A percentile compares a stretch with the other conserved stretches of the same genome.
Evolutionary conservation across 2,329 filamentous ascomycete species (phyloP).

Genomic region (Madurella fahalii): DNA sequence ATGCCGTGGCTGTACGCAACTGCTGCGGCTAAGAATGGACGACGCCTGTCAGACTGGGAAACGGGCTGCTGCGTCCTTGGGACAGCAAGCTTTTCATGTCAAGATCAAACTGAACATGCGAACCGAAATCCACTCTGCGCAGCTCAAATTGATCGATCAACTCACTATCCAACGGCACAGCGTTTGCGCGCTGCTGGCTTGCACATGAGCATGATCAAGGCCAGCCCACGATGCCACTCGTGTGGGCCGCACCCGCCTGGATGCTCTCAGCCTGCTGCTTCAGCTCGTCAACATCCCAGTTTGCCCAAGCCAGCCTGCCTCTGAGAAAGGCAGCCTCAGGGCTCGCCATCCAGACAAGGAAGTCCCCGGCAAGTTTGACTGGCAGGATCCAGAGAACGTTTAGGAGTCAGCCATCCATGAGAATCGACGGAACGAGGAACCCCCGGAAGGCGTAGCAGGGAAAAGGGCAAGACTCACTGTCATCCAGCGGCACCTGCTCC

Average conservation of each 20-base stretch:
- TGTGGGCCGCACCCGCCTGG: background rate
- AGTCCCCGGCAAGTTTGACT: slow-evolving; percentile 2
- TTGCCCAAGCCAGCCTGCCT: slow-evolving; percentile 4
- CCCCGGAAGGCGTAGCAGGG: no score
- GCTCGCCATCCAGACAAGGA: slow-evolving; percentile 2
- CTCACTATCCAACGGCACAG: no score
- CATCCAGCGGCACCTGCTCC: background rate
- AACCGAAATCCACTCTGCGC: no score
- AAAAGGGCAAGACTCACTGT: background rate
- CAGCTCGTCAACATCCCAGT: slow-evolving; percentile 10
- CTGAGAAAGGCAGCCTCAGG: slow-evolving; percentile 7
- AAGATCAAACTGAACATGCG: no score
- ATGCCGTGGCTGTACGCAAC: no score
- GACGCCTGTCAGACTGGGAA: no score
- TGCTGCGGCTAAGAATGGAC: no score
- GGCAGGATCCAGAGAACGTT: background rate
- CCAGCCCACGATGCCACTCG: background rate
- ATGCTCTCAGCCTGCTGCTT: background rate
- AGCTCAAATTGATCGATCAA: no score
- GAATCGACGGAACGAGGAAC: no score
- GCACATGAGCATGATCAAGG: background rate
- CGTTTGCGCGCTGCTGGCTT: background rate
- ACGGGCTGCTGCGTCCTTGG: no score
- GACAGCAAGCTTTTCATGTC: no score
- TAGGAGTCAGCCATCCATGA: background rate